Evolutionary conservation across 108 stramenopile species (phyloP), one percentile per base, ranked within the genome.

Genomic region (Seminavis robusta): DNA sequence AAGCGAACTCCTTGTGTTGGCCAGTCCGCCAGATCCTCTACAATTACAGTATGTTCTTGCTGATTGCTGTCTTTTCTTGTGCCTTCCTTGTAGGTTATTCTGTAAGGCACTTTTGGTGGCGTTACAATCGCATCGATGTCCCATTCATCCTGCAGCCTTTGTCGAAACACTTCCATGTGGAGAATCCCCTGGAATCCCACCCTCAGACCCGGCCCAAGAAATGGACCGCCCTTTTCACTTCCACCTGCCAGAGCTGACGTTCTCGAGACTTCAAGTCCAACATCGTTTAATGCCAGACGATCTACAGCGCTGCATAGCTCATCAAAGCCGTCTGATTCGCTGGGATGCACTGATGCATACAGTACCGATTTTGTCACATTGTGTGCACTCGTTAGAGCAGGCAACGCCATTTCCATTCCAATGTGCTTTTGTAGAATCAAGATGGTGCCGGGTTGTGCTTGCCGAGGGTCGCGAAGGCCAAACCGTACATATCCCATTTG

Each of bases 91-190:
- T 89, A 80, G 20, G 80, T 76, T 20, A 88, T 74, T 36, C 75
- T 82, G 69, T 98, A 99, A 16, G 95, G 95, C 24, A 98, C 98
- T 52, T 94, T 94, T 2, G 98, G 98, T 9, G 97, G 94, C 6
- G 98, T 99, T 16, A 97, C 95, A 19, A 99, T 74, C 3, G 97
- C 93, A 33, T 95, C 95, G 25, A 95, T 61, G n/a, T 79, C 86
- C 67, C 95, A 96, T 70, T 98, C 98, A 63, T 99, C 96, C 49
- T 37, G 10, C n/a, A 97, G 69, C 10, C 98, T 68, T 75, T 99
- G 95, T 29, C 94, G 87, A 57, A 99, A 96, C 4, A 99, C 94
- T 52, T 99, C 98, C 48, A 97, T 94, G 65, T 99, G 98, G 20
- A 99, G 60, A 30, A 98, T 64, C 23, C 98, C 98, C 61, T 98